Base-by-base conservation (phyloP, 768 basidiomycete species). In the Russula sp. region DNA sequence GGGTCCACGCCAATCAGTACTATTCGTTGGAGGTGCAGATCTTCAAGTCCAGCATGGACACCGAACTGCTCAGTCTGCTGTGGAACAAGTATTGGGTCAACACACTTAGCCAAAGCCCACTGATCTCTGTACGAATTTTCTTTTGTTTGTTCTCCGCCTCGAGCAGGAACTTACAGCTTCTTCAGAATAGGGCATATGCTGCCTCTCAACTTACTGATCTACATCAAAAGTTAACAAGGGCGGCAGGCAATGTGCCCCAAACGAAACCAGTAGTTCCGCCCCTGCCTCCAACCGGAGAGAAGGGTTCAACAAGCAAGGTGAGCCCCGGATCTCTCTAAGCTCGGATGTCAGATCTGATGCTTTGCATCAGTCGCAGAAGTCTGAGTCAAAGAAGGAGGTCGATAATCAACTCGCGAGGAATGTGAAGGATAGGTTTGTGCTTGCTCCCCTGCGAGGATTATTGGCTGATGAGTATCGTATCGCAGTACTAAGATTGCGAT, bases 21-120 rank as follows among this genome's bases (percentile, higher is more conserved):
- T 99, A 99, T 73, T 89, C 84, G 27, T 81, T 99, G 14, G 94
- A 96, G 37, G 89, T 99, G 18, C 87, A 94, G 72, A 88, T 98
- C 57, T 99, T 97, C 84, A 98, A 97, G 75, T 91, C 88, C 31
- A 86, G 82, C 63, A 76, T 95, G 55, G 97, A 99, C 72, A 87
- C 85, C 35, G 86, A 94, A 70, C 77, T 99, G 3, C 80, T 99
- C 48, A 91, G 90, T 22, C 76, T 95, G 71, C 75, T 99, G 58
- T 98, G 96, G 96, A 98, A 99, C 76, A 98, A 98, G 75, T 99
- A 99, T 70, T 99, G 97, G 97, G 93, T 97, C 31, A 94, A 94
- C 70, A 99, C 97, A 2, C 79, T 99, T 44, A 93, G 91, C 69
- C 91, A 93, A 71, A 96, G 92, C 71, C 89, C 94, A 5, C 74